These are phyloP conservation scores for Raphidocelis subcapitata DNA, from an alignment of 139 green algal genomes.

Conservation along the genomic window DNA sequence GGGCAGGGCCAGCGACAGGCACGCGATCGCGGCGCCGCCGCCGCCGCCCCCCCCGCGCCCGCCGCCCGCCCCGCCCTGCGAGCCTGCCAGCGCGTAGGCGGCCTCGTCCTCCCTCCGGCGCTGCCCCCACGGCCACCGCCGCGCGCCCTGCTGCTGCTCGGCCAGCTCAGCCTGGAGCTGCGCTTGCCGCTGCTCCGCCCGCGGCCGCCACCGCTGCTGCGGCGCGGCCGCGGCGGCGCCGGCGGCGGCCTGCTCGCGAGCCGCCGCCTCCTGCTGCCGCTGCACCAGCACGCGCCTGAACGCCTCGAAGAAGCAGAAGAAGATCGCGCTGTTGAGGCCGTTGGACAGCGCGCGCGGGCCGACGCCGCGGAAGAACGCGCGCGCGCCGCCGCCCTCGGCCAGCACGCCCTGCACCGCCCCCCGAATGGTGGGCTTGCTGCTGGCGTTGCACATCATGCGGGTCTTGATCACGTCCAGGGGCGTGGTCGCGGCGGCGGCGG, in stretches of 20 bases:
- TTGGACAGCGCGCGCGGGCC: slow-evolving; percentile 77
- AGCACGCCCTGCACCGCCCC: slow-evolving; percentile 41
- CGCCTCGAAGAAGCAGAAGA: slow-evolving; percentile 92
- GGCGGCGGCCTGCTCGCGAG: neutral
- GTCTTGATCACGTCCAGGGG: slow-evolving; percentile 97
- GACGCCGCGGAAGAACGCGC: slow-evolving; percentile 70
- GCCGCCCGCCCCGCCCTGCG: neutral
- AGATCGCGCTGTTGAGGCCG: slow-evolving; percentile 90
- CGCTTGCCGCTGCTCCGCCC: slow-evolving; percentile 13
- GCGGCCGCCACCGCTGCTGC: slow-evolving; percentile 9
- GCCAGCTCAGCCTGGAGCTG: neutral
- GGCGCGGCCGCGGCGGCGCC: neutral
- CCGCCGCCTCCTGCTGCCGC: slow-evolving; percentile 8
- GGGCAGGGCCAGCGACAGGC: slow-evolving; percentile 23
- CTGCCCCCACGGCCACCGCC: neutral
- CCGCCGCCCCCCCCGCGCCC: neutral
- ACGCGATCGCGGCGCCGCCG: slow-evolving; percentile 1
- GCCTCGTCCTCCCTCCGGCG: neutral
- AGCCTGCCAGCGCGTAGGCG: neutral
- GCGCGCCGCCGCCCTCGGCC: slow-evolving; percentile 38
- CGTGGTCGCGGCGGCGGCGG: slow-evolving; percentile 87
- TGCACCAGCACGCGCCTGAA: slow-evolving; percentile 38
- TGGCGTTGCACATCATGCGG: slow-evolving; percentile 86
- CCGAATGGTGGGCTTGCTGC: slow-evolving; percentile 59
- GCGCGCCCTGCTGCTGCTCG: neutral